These are phyloP conservation scores for Pythium plurisporium DNA, from an alignment of 352 stramenopile genomes.

Conservation along the genomic window DNA sequence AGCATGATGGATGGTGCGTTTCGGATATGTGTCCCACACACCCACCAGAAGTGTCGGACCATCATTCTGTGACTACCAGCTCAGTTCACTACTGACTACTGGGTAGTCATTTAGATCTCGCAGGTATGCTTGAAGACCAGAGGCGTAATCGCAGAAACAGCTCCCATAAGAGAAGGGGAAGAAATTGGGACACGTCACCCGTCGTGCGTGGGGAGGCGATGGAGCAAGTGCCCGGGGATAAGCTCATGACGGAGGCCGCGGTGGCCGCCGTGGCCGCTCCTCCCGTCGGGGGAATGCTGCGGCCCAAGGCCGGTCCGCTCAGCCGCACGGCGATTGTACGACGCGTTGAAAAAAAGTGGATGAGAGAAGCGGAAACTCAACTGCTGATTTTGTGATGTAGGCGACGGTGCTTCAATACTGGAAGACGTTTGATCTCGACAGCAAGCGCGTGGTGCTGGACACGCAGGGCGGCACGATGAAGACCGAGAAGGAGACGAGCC, in stretches of 20 bases:
- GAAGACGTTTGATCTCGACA: slow-evolving; percentile 86
- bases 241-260: slow-evolving; percentile 27
- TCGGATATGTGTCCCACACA: not conserved
- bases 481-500: slow-evolving; percentile 76
- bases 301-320: slow-evolving; percentile 10
- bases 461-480: slow-evolving; percentile 77
- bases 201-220: slow-evolving; percentile 4
- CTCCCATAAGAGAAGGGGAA: not conserved
- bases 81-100: slow-evolving; percentile 17
- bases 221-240: slow-evolving; percentile 28
- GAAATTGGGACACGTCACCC: slow-evolving; percentile 3
- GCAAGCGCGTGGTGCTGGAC: slow-evolving; percentile 75
- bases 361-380: not conserved
- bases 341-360: not conserved
- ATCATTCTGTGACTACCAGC: slow-evolving; percentile 17
- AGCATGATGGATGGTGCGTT: slow-evolving; percentile 5
- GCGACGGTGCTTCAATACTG: slow-evolving; percentile 75
- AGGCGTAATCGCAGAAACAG: too few relatives aligned
- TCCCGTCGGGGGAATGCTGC: not conserved
- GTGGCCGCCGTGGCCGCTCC: slow-evolving; percentile 3
- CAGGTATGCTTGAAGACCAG: slow-evolving; percentile 8
- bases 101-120: slow-evolving; percentile 10
- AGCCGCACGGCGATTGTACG: slow-evolving; percentile 33
- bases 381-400: slow-evolving; percentile 11
- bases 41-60: too few relatives aligned